These are phyloP conservation scores for Fusarium sp. DNA, from an alignment of 2,329 filamentous ascomycete genomes.

Conservation along the genomic window DNA sequence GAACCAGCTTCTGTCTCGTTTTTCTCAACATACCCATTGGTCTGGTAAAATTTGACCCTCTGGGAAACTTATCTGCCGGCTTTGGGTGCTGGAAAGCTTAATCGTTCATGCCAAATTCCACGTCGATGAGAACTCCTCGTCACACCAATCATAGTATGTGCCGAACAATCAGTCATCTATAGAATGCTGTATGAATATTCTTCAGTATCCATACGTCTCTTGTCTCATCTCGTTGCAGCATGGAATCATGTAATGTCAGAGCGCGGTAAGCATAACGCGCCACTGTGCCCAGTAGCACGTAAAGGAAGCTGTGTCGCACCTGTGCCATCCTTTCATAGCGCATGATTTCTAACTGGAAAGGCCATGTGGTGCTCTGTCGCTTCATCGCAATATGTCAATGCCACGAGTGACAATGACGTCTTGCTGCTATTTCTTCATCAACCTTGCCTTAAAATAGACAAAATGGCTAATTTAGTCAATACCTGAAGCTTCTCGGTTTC, in stretches of 20 bases:
- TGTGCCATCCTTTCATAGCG: slow-evolving; percentile 3
- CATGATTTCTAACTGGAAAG: slow-evolving; percentile 4
- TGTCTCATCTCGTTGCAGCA: slow-evolving; percentile 28
- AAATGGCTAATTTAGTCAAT: neutral
- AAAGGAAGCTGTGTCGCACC: slow-evolving; percentile 16
- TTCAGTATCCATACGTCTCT: slow-evolving; percentile 17
- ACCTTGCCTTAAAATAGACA: slow-evolving; percentile 1
- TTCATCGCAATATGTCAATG: slow-evolving; percentile 3
- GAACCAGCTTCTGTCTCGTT: slow-evolving; percentile 29
- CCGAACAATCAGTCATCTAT: slow-evolving; percentile 1
- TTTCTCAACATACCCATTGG: slow-evolving; percentile 21
- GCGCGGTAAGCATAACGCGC: slow-evolving; percentile 6
- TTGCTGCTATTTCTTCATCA: neutral
- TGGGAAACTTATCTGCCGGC: neutral
- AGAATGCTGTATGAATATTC: slow-evolving; percentile 10
- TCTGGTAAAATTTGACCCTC: neutral
- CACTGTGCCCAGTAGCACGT: slow-evolving; percentile 18
- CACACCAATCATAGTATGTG: neutral
- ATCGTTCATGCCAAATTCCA: slow-evolving; percentile 25
- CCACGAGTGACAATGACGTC: slow-evolving; percentile 3
- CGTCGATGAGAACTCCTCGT: slow-evolving; percentile 6
- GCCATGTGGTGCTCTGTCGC: slow-evolving; percentile 1
- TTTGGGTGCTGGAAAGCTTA: neutral
- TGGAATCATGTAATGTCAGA: slow-evolving; percentile 14
- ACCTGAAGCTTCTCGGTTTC: neutral